phyloP scores from a whole-genome alignment of 1,284 basidiomycete genomes.

The Apiotrichum gracile region DNA sequence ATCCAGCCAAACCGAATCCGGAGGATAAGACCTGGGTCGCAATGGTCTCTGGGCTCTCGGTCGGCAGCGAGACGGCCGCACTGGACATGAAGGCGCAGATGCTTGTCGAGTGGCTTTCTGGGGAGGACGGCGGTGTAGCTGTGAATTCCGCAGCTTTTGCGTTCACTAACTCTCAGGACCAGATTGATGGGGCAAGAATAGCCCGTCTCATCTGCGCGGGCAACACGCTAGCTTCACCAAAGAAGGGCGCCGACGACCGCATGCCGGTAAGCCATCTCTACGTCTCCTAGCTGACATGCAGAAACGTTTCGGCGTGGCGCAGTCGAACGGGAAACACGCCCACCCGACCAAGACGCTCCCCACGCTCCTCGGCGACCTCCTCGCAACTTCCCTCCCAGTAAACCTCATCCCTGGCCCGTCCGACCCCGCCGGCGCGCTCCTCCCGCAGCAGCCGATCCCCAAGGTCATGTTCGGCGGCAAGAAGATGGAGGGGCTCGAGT shows the following conservation, averaged over 20 bases:
- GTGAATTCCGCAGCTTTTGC: conserved; percentile 40
- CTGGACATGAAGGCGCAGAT: conserved; percentile 69
- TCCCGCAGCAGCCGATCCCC: conserved; percentile 92
- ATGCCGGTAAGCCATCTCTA: conserved; percentile 51
- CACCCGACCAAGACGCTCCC: conserved; percentile 70
- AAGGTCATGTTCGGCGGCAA: conserved; percentile 77
- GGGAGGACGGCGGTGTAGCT: conserved; percentile 66
- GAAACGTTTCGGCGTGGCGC: conserved; percentile 47
- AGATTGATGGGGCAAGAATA: conserved; percentile 62
- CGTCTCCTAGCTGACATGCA: conserved; percentile 14
- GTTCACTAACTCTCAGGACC: conserved; percentile 50
- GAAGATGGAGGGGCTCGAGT: conserved; percentile 60
- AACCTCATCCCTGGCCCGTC: conserved; percentile 77
- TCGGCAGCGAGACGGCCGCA: conserved; percentile 53
- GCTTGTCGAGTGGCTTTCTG: conserved; percentile 78
- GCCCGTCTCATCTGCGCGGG: conserved; percentile 79
- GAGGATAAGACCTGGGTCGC: conserved; percentile 64
- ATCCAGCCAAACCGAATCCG: conserved; percentile 30
- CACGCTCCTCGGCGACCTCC: conserved; percentile 61
- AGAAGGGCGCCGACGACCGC: conserved; percentile 50
- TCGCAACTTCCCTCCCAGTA: conserved; percentile 64
- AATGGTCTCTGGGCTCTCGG: conserved; percentile 75
- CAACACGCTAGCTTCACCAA: conserved; percentile 65
- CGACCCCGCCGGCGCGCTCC: conserved; percentile 79
- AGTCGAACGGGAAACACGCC: conserved; percentile 54